A percentile compares a stretch with the other conserved stretches of the same genome.
Conservation (phyloP, 371 early-diverging fungal species). For the Sporodiniella umbellata region DNA sequence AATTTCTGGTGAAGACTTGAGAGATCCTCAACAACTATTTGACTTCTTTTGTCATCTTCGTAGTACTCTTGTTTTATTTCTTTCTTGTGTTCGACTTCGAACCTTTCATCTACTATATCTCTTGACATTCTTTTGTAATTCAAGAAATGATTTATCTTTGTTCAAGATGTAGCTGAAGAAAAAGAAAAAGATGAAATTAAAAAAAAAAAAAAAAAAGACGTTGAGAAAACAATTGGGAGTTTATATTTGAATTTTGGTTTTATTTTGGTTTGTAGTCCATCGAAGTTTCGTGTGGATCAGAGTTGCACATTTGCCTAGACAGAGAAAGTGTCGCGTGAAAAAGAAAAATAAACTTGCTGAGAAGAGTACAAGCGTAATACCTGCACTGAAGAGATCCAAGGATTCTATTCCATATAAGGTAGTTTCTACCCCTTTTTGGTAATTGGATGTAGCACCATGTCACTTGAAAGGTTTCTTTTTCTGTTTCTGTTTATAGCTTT, state of each 20-base stretch:
- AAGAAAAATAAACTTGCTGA: neutral
- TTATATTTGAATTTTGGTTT: too few species aligned
- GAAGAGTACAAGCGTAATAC: neutral
- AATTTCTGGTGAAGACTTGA: neutral
- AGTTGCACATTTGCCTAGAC: neutral
- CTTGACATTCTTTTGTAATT: neutral
- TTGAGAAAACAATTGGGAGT: too few species aligned
- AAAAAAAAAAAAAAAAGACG: too few species aligned
- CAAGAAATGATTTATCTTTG: neutral
- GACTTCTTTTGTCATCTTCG: neutral
- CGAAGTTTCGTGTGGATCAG: too few species aligned
- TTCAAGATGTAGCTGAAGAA: neutral
- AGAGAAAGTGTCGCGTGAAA: neutral
- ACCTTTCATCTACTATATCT: neutral
- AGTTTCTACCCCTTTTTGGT: neutral
- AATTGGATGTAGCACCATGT: neutral
- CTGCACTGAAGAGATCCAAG: neutral
- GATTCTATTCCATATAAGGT: neutral
- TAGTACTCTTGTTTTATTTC: neutral
- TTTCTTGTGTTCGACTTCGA: neutral
- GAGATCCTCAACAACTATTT: slow-evolving; percentile 2
- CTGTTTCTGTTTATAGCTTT: neutral
- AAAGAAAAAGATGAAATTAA: too few species aligned
- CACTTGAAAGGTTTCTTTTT: neutral
- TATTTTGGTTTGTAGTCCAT: too few species aligned